These are phyloP conservation scores for Vanderwaltozyma verrucispora DNA, from an alignment of 805 yeast genomes.

Conservation along the genomic window DNA sequence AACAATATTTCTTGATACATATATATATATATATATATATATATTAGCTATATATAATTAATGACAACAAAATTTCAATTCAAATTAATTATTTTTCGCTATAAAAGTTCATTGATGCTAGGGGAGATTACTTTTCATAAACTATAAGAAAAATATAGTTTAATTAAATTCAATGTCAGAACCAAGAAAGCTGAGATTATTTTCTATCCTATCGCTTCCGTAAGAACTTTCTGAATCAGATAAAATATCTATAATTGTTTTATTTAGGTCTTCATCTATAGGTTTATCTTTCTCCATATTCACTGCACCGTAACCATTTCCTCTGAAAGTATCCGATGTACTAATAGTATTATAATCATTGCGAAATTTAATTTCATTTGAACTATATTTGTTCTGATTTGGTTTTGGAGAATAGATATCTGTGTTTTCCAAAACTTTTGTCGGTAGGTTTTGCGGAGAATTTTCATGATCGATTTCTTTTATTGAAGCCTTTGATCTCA, in stretches of 20 bases:
- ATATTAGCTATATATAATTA: constrained; percentile 1
- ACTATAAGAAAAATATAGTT: too few species aligned
- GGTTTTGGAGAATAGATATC: too few species aligned
- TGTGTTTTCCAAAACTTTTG: not conserved
- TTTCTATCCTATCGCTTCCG: not conserved
- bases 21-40: not conserved
- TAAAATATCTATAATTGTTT: not conserved
- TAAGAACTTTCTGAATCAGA: not conserved
- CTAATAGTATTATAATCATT: too few species aligned
- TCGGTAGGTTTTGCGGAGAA: constrained; percentile 3
- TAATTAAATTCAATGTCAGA: constrained; percentile 18
- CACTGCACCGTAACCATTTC: too few species aligned
- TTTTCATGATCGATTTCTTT: not conserved
- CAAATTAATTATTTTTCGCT: too few species aligned
- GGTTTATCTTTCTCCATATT: not conserved
- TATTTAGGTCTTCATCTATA: not conserved
- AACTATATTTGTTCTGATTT: too few species aligned
- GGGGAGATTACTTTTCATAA: too few species aligned
- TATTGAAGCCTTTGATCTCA: not conserved
- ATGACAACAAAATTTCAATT: too few species aligned
- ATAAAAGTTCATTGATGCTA: too few species aligned
- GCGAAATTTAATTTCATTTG: too few species aligned
- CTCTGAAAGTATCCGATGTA: too few species aligned
- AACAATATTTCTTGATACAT: too few species aligned
- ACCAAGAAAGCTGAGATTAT: constrained; percentile 9